Conservation (phyloP, 1,139 yeast genomes). For the Barnettozyma hawaiiensis region DNA sequence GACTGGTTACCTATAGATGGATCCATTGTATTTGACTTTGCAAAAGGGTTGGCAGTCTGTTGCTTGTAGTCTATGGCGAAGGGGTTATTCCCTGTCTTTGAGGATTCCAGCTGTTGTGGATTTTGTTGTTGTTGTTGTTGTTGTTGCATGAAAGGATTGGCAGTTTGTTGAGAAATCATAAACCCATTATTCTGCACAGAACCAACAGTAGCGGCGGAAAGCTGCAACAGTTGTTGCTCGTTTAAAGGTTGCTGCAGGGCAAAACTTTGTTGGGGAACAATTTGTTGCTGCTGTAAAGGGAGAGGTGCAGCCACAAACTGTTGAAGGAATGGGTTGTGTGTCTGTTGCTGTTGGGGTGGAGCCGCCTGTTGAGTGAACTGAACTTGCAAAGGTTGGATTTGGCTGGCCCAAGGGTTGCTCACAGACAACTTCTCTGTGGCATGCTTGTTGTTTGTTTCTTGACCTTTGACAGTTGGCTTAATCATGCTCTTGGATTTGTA, state of each 20-base stretch:
- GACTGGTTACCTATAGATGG: constrained; percentile 11
- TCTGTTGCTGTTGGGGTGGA: constrained; percentile 17
- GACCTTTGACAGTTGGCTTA: constrained; percentile 15
- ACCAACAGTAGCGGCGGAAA: constrained; percentile 9
- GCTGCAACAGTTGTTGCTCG: background rate
- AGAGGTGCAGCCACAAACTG: constrained; percentile 9
- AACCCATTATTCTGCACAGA: constrained; percentile 4
- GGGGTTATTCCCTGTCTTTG: constrained; percentile 27
- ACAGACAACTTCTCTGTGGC: constrained; percentile 14
- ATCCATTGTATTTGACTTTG: constrained; percentile 12
- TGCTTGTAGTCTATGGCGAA: constrained; percentile 28
- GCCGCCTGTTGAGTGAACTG: constrained; percentile 23
- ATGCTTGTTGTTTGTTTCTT: constrained; percentile 11
- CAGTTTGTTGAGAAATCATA: constrained; percentile 16
- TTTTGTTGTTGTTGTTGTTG: constrained; percentile 25
- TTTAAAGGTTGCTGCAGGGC: constrained; percentile 7
- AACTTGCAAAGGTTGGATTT: constrained; percentile 26
- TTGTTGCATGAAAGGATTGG: constrained; percentile 20
- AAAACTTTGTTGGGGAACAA: constrained; percentile 7
- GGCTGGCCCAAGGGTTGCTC: constrained; percentile 23
- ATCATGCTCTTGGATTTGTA: constrained; percentile 25
- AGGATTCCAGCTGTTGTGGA: constrained; percentile 26
- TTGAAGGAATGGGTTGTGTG: constrained; percentile 19
- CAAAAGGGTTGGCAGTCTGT: constrained; percentile 26
- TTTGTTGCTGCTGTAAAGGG: constrained; percentile 1